Evolutionary conservation across 208 protist genomes (phyloP).

Genomic region (Leishmania aethiopica): DNA sequence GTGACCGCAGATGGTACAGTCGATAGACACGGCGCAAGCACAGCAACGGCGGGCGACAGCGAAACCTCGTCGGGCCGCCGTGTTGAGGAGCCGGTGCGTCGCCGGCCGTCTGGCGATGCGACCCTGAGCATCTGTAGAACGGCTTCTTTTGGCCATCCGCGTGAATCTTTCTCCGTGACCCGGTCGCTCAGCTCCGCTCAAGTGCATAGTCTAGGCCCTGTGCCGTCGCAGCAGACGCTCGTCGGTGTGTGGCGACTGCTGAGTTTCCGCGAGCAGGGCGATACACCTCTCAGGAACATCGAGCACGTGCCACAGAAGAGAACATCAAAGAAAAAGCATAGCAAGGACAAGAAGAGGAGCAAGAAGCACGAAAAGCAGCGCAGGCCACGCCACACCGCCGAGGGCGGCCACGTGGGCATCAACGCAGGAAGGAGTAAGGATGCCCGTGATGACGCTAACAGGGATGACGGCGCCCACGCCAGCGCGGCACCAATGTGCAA

Average conservation of each 20-base stretch:
- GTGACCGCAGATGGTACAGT: neutral
- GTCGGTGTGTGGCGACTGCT: constrained; percentile 30
- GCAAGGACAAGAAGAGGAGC: constrained; percentile 21
- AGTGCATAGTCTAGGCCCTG: neutral
- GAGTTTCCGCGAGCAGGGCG: constrained; percentile 42
- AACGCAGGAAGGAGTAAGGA: too few species aligned
- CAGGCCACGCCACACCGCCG: constrained; percentile 5
- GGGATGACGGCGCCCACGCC: neutral
- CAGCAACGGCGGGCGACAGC: neutral
- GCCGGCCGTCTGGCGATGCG: constrained; percentile 1
- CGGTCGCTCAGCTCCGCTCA: constrained; percentile 11
- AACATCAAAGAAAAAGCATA: constrained; percentile 19
- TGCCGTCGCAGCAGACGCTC: constrained; percentile 19
- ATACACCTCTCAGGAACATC: constrained; percentile 30
- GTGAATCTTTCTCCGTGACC: constrained; percentile 14
- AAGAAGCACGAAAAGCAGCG: constrained; percentile 23
- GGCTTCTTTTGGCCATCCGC: neutral
- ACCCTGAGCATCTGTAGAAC: constrained; percentile 10
- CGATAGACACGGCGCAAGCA: neutral
- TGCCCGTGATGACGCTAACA: neutral
- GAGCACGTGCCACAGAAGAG: constrained; percentile 21
- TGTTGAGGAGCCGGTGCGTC: constrained; percentile 8
- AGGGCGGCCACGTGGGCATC: neutral
- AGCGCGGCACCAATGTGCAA: constrained; percentile 8
- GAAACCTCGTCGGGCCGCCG: neutral